phyloP scores from a whole-genome alignment of 179 eudicot genomes.

The Silene vulgaris region DNA sequence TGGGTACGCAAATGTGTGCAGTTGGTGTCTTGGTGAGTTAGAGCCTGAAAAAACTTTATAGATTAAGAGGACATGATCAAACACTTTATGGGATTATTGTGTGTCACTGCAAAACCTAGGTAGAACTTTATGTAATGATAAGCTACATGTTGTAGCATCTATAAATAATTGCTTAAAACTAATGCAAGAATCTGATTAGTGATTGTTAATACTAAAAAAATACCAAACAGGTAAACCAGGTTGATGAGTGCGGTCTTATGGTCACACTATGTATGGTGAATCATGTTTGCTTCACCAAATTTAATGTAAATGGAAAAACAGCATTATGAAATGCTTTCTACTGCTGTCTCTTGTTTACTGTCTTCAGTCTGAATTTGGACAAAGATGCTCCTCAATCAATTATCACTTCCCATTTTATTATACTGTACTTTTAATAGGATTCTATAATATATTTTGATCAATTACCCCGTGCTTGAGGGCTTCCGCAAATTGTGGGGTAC shows the following conservation, averaged over 20 bases:
- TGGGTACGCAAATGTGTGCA: too few species aligned
- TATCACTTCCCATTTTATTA: slow-evolving; percentile 11
- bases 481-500: background rate
- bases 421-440: background rate
- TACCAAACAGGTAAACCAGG: slow-evolving; percentile 17
- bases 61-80: slow-evolving; percentile 14
- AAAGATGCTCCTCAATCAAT: slow-evolving; percentile 21
- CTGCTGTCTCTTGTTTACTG: slow-evolving; percentile 15
- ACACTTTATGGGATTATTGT: slow-evolving; percentile 21
- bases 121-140: slow-evolving; percentile 17
- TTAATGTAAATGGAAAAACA: slow-evolving; percentile 14
- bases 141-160: slow-evolving; percentile 22
- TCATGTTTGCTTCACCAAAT: slow-evolving; percentile 11
- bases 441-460: too few species aligned
- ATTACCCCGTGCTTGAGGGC: background rate
- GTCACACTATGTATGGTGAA: slow-evolving; percentile 30
- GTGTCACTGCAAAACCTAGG: slow-evolving; percentile 8
- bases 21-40: background rate
- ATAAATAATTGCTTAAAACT: slow-evolving; percentile 14
- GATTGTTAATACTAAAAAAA: slow-evolving; percentile 13
- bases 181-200: slow-evolving; percentile 26
- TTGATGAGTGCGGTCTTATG: slow-evolving; percentile 25
- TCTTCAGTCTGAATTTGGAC: slow-evolving; percentile 23
- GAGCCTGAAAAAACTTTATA: background rate
- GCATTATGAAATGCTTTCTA: slow-evolving; percentile 25